phyloP scores from a whole-genome alignment of 345 rosid genomes.

The Schrenkiella parvula region DNA sequence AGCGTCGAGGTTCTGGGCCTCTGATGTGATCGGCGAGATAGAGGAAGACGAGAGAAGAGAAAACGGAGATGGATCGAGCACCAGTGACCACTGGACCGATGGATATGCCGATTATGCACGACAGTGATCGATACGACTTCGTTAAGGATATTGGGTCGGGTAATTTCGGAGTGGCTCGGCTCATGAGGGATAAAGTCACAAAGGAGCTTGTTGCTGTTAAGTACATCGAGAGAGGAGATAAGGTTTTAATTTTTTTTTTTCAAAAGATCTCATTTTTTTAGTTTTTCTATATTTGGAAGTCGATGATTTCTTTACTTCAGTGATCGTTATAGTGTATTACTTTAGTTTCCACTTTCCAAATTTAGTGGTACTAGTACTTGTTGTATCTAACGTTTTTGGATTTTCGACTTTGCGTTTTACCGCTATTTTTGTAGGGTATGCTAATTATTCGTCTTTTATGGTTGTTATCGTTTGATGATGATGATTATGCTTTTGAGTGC shows the following conservation, averaged over 20 bases:
- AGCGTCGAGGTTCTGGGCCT: not conserved
- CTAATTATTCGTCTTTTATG: not conserved
- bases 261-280: not conserved
- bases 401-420: not conserved
- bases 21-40: conserved; percentile 5
- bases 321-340: not conserved
- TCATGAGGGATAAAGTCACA: conserved; percentile 77
- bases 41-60: not conserved
- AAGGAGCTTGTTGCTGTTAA: conserved; percentile 93
- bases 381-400: not conserved
- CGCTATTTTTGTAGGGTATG: not conserved
- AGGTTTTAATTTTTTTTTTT: conserved; percentile 31
- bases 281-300: conserved; percentile 20
- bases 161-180: conserved; percentile 83
- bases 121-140: conserved; percentile 85
- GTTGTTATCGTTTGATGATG: not conserved
- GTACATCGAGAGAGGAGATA: conserved; percentile 94
- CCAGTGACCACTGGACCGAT: conserved; percentile 52
- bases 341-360: conserved; percentile 7
- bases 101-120: conserved; percentile 97
- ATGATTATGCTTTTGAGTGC: not conserved
- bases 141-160: conserved; percentile 88
- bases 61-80: conserved; percentile 43
- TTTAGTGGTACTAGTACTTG: not conserved
- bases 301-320: not conserved